Evolutionary conservation across 2,329 filamentous ascomycete genomes (phyloP), one percentile per base, ranked within the genome.

Genomic region (Colletotrichum cereale): DNA sequence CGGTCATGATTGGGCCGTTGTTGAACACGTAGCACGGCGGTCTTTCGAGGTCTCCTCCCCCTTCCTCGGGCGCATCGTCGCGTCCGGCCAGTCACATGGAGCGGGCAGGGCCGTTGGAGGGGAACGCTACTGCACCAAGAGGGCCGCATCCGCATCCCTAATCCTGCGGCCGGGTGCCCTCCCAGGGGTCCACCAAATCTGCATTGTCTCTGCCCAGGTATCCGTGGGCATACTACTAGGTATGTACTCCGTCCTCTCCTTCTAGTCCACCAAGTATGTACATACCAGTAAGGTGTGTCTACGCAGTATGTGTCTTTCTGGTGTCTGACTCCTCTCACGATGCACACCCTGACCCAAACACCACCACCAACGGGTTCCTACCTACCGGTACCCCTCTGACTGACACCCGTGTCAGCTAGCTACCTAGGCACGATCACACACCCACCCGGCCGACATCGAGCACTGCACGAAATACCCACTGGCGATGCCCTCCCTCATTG

Each of bases 111-210:
- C 67, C 62, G 67, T 52, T 66, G 48, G 55, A 69, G 40, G 70
- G 66, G 60, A 42, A 67, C 60, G 61, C 70, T 66, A 72, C 69
- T 53, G 68, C 68, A 71, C 58, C 38, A 66, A 47, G 52, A 72
- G 56, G 66, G 66, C 70, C 61, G 67, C 66, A 71, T 71, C 70
- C 66, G 67, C 66, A 57, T 71, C 67, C 60, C 69, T 72, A 62
- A 71, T 57, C 60, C 61, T 65, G 56, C 60, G 66, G 66, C 60
- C 61, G 34, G 69, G 29, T n/a, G n/a, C 42, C n/a, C n/a, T n/a
- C 24, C 44, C 47, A 40, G 58, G 68, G 65, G 47, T 42, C 63
- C 52, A 48, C 64, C 42, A 57, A 52, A 67, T 67, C 61, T 71
- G 26, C 56, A 61, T 44, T 66, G 18, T 62, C 40, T 21, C 26